Evolutionary conservation across 495 filamentous ascomycete genomes (phyloP), one percentile per base, ranked within the genome.

Genomic region (Penicillium simplicissimum): DNA sequence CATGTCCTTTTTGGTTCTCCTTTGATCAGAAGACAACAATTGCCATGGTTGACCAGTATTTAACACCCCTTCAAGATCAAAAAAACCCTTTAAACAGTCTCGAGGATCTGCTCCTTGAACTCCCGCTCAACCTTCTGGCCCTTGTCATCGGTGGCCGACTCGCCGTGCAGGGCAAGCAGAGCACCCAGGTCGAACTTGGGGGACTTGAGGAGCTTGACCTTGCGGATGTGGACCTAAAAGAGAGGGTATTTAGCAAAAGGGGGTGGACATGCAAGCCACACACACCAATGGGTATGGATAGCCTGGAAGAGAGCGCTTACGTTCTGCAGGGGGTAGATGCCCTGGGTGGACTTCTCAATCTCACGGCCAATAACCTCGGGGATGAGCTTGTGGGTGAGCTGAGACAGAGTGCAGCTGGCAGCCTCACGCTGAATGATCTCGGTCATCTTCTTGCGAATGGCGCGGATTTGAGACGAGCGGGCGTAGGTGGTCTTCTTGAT

Each of bases 401-500:
- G 94, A 62, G 90, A 86, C 64, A 98, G 84, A 61, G 91, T 92
- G 87, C 93, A 96, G 84, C 86, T 92, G 57, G 90, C 81, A 48
- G 94, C 95, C 84, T 98, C 95, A 68, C 92, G 90, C 77, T 90
- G 87, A 76, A 98, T 97, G 81, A 98, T 98, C 84, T 98, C 95
- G 52, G 88, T 88, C 95, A 98, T 98, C 91, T 98, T 98, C 86
- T 93, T 94, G 79, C 95, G 88, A 77, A 98, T 98, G 66, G 89
- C 86, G 60, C 96, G 88, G 77, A 98, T 97, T 81, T 98, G 95
- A 59, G 94, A 97, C 67, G 91, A 90, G 60, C 88, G 86, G 61
- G 95, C 95, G 76, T 98, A 98, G 71, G 96, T 98, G 68, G 95
- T 98, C 88, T 97, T 98, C 90, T 97, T 97, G 84, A 98, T 92